Conservation (phyloP, 352 stramenopile species). For the Phytophthora sojae region DNA sequence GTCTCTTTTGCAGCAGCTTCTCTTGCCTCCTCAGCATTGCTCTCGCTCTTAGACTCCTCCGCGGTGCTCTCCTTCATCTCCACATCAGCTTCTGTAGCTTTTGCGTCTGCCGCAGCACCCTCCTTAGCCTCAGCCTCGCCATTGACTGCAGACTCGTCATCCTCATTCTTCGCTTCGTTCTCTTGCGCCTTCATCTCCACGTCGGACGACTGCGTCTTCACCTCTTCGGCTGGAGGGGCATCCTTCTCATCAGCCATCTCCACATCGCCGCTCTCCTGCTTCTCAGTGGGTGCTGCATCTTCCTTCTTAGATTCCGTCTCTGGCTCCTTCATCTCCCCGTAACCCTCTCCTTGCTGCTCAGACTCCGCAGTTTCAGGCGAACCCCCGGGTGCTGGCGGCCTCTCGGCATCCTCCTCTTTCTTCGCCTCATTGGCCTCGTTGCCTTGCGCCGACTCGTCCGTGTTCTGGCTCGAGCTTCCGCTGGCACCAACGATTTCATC, state of each 20-base stretch:
- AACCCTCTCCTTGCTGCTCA: conserved; percentile 11
- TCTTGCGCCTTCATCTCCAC: conserved; percentile 4
- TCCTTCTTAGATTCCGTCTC: conserved; percentile 2
- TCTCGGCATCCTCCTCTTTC: conserved; percentile 16
- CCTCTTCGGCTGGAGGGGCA: background rate
- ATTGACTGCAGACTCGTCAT: conserved; percentile 4
- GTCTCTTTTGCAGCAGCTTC: background rate
- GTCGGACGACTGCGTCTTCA: conserved; percentile 6
- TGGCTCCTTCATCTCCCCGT: conserved; percentile 28
- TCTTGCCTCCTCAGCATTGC: background rate
- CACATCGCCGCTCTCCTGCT: conserved; percentile 5
- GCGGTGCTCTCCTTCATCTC: conserved; percentile 13
- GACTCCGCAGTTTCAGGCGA: background rate
- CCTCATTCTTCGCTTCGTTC: conserved; percentile 7
- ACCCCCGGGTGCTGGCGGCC: conserved; percentile 1
- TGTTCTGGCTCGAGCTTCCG: conserved; percentile 22
- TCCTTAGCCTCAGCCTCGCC: conserved; percentile 2
- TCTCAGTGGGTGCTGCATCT: background rate
- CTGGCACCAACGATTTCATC: conserved; percentile 27
- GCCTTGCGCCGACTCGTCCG: conserved; percentile 15
- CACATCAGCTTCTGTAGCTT: conserved; percentile 7
- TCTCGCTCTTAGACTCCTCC: conserved; percentile 16
- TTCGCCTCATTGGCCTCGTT: conserved; percentile 13
- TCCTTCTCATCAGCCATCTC: conserved; percentile 6
- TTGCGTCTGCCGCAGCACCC: background rate